A percentile compares a stretch with the other conserved stretches of the same genome.
Conservation (phyloP, 257 asterid species). For the Solanum ossicruentum region DNA sequence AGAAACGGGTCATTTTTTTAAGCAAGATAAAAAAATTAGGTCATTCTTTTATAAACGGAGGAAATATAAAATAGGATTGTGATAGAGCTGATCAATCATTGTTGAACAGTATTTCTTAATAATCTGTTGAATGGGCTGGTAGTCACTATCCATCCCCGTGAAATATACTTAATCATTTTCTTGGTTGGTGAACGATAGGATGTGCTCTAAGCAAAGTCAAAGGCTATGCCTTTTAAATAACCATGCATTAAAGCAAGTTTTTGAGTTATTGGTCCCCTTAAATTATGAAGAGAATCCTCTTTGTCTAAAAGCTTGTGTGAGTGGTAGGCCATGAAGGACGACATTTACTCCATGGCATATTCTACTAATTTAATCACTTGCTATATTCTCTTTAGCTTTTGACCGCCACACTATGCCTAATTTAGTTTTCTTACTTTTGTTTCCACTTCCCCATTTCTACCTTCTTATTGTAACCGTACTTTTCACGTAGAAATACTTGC, state of each 20-base stretch:
- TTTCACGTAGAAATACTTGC: neutral
- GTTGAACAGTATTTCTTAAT: neutral
- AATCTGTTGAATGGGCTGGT: slow-evolving; percentile 1
- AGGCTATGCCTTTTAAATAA: neutral
- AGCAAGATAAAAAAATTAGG: too few species aligned
- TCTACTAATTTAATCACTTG: neutral
- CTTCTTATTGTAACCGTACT: neutral
- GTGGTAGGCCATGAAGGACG: slow-evolving; percentile 17
- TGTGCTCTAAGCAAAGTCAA: slow-evolving; percentile 8
- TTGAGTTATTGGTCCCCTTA: slow-evolving; percentile 1
- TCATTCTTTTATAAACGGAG: too few species aligned
- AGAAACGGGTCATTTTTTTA: too few species aligned
- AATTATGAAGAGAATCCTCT: slow-evolving; percentile 3
- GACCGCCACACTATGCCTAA: neutral
- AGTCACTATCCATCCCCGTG: slow-evolving; percentile 7
- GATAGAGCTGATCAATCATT: neutral
- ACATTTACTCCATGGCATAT: neutral
- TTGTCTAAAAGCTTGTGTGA: slow-evolving; percentile 1
- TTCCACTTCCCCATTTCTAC: neutral
- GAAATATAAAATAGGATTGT: neutral
- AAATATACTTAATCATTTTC: slow-evolving; percentile 10
- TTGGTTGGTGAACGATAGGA: slow-evolving; percentile 10
- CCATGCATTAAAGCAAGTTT: slow-evolving; percentile 3
- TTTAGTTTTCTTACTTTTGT: neutral
- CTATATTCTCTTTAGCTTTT: neutral